Percentiles rank a stretch among this genome's conserved stretches.
Evolutionary conservation across 306 rosid species (phyloP).

Genomic region (Sindora glabra): DNA sequence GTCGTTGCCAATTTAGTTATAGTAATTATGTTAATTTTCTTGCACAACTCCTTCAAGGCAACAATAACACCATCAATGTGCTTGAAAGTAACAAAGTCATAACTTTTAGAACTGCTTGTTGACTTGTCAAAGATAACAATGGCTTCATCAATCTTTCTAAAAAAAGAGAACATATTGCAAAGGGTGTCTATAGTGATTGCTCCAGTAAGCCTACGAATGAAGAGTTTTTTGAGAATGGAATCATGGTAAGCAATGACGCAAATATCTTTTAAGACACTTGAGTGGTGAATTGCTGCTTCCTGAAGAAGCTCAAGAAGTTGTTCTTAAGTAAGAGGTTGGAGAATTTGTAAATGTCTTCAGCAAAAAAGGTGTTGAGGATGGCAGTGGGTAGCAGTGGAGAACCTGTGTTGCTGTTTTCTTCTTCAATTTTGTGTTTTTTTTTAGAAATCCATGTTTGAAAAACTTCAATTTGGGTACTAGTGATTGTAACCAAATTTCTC

Average conservation of each 20-base stretch:
- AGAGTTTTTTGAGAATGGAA: slow-evolving; percentile 64
- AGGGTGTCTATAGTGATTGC: slow-evolving; percentile 79
- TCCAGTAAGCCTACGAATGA: slow-evolving; percentile 80
- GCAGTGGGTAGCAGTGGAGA: slow-evolving; percentile 4
- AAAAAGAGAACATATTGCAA: slow-evolving; percentile 61
- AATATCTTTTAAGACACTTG: slow-evolving; percentile 53
- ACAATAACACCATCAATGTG: slow-evolving; percentile 79
- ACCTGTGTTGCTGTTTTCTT: slow-evolving; percentile 52
- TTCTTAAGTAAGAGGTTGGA: slow-evolving; percentile 61
- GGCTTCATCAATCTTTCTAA: slow-evolving; percentile 80
- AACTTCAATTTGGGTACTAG: too few species aligned
- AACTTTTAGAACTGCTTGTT: slow-evolving; percentile 73
- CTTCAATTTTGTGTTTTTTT: slow-evolving; percentile 82
- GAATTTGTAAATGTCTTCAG: slow-evolving; percentile 61
- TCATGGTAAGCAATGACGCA: slow-evolving; percentile 69
- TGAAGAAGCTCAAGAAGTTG: slow-evolving; percentile 67
- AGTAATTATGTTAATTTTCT: slow-evolving; percentile 82
- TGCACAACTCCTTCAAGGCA: slow-evolving; percentile 79
- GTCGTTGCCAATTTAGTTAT: slow-evolving; percentile 83
- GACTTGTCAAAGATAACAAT: slow-evolving; percentile 68
- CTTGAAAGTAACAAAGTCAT: slow-evolving; percentile 69
- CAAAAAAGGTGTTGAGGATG: slow-evolving; percentile 16
- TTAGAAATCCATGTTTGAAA: slow-evolving; percentile 56
- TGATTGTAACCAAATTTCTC: too few species aligned
- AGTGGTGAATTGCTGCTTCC: slow-evolving; percentile 58